Conservation (phyloP, 2,329 filamentous ascomycete species). For the Endoconidiophora laricicola region DNA sequence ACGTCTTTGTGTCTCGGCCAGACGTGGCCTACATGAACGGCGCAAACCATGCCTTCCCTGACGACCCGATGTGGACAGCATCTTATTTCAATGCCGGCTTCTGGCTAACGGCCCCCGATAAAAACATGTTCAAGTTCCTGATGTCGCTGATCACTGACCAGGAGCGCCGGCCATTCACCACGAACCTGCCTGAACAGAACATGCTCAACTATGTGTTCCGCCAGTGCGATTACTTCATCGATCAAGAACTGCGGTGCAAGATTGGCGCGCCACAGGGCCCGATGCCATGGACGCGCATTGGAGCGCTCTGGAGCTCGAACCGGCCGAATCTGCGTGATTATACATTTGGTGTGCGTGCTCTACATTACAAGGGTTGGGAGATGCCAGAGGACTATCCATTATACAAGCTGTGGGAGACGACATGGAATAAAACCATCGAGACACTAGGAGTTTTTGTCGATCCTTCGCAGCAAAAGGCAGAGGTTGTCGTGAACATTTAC, state of each 20-base stretch:
- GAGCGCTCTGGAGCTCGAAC: constrained; percentile 11
- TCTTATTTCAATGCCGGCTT: constrained; percentile 25
- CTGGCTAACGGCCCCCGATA: constrained; percentile 24
- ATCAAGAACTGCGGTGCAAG: constrained; percentile 5
- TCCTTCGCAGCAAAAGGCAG: too few relatives aligned
- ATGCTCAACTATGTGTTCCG: constrained; percentile 28
- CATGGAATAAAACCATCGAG: background rate
- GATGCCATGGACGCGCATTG: constrained; percentile 11
- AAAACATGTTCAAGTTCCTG: constrained; percentile 23
- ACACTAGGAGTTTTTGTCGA: background rate
- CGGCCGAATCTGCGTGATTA: constrained; percentile 7
- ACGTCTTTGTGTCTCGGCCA: constrained; percentile 21
- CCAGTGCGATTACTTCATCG: constrained; percentile 11
- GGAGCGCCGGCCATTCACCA: constrained; percentile 22
- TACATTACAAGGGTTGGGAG: constrained; percentile 13
- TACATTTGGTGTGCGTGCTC: constrained; percentile 7
- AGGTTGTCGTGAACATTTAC: too few relatives aligned
- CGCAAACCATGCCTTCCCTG: constrained; percentile 22
- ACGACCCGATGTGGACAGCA: constrained; percentile 16
- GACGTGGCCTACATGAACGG: constrained; percentile 20
- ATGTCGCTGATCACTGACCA: constrained; percentile 19
- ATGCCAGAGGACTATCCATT: background rate
- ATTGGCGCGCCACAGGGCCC: constrained; percentile 7
- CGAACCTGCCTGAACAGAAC: constrained; percentile 25
- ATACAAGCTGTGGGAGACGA: constrained; percentile 6